Conservation (phyloP, 208 protist genomes). For the Leishmania tarentolae region DNA sequence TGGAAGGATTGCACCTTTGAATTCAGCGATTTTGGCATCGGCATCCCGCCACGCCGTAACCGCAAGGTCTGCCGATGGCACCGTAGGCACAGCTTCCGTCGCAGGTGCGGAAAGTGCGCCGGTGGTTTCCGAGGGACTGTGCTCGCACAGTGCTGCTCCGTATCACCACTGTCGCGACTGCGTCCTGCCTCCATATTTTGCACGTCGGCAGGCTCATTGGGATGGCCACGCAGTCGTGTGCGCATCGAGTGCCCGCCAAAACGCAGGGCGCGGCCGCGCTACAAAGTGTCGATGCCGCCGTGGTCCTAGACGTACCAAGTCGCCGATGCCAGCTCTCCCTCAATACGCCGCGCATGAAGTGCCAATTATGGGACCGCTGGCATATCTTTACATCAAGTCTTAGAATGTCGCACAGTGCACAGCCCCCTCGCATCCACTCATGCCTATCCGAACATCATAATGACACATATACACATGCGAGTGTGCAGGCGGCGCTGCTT, state of each 20-base stretch:
- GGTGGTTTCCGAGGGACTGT: background rate
- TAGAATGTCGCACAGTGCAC: background rate
- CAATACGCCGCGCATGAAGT: constrained; percentile 50
- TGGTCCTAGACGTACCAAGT: constrained; percentile 8
- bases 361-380: constrained; percentile 50
- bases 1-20: background rate
- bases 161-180: constrained; percentile 37
- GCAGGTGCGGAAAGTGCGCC: background rate
- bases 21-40: background rate
- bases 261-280: constrained; percentile 21
- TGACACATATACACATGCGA: background rate
- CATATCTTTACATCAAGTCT: constrained; percentile 36
- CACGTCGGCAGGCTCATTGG: constrained; percentile 10
- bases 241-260: background rate
- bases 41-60: background rate
- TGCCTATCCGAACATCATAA: background rate
- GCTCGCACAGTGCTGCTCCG: constrained; percentile 14
- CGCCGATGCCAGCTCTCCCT: background rate
- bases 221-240: constrained; percentile 29
- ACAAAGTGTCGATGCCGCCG: constrained; percentile 31
- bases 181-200: constrained; percentile 33
- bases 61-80: background rate
- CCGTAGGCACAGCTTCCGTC: background rate
- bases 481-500: background rate
- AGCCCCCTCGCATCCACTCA: background rate